phyloP scores from a whole-genome alignment of 2,329 filamentous ascomycete genomes.

The Trichoderma citrinoviride region DNA sequence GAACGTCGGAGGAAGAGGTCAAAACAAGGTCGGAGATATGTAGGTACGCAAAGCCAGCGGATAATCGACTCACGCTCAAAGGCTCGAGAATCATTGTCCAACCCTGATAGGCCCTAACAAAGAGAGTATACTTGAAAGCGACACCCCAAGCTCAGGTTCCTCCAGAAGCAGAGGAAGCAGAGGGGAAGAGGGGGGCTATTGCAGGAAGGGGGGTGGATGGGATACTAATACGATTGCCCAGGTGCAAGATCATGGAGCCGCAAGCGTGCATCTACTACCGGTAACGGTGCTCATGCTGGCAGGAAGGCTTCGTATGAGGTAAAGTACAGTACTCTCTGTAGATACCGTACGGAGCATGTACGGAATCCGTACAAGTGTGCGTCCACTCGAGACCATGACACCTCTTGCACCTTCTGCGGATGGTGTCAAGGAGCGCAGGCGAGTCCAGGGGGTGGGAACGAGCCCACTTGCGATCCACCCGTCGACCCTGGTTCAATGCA shows the following conservation, averaged over 20 bases:
- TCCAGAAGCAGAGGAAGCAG: background rate
- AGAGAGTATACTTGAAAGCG: constrained; percentile 17
- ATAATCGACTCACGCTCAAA: constrained; percentile 17
- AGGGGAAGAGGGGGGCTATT: background rate
- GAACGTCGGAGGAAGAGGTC: background rate
- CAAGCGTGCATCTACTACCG: background rate
- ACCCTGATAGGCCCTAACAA: background rate
- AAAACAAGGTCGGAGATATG: background rate
- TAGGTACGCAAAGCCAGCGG: background rate
- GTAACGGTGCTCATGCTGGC: background rate
- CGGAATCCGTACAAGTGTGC: constrained; percentile 6
- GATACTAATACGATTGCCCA: constrained; percentile 12
- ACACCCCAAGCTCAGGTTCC: constrained; percentile 16
- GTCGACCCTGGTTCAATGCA: constrained; percentile 18
- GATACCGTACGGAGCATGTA: constrained; percentile 1
- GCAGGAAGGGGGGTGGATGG: constrained; percentile 7
- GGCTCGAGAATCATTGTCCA: constrained; percentile 10
- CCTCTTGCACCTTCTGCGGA: constrained; percentile 7
- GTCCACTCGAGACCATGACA: constrained; percentile 6
- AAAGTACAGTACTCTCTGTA: background rate
- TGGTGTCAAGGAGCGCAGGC: constrained; percentile 15
- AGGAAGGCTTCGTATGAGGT: background rate
- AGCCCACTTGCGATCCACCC: constrained; percentile 15
- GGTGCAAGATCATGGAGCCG: constrained; percentile 5
- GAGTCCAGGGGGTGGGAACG: constrained; percentile 12